Evolutionary conservation across 169 alveolate species (phyloP), one percentile per base, ranked within the genome.

Genomic region (Cyclospora cayetanensis): DNA sequence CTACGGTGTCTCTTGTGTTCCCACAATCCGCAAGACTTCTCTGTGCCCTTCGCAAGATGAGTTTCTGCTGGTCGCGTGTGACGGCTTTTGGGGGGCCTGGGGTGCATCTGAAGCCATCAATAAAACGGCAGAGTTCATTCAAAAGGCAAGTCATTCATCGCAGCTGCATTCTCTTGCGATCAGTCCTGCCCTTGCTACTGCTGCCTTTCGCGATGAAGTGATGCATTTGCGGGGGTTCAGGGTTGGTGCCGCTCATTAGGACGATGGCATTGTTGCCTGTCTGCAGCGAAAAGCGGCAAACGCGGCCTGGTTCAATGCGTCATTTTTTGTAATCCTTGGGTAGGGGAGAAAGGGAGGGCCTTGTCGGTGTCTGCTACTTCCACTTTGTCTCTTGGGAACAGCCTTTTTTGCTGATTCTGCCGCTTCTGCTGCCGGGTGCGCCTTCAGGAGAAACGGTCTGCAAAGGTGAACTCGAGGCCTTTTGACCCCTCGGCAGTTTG

Each of bases 1-100:
- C 12, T 96, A 95, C 79, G 98, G 98, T 18, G 94, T 96, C 55
- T 82, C 94, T 39, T 95, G 97, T 76, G 91, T 93, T 34, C 97
- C 97, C 31, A 85, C 97, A 15, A 93, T 94, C 80, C 88, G 94
- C 50, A 96, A 95, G 65, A 92, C 95, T 35, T 50, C 91, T 22
- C 80, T 96, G 29, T 96, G 89, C 41, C 91, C 95, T 5, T 88
- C 92, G 15, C 95, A 96, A 37, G 98, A 97, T 91, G 98, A 97
- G 88, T 98, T 99, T 93, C 95, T 98, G 42, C 92, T 99, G 79
- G 83, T 99, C 90, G 99, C 99, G 18, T 98, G 99, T 88, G 99
- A 98, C 95, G 99, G 99, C 7, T 98, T 99, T 66, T 99, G 99
- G 98, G 98, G 97, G 92, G 88, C 82, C 42, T 93, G 94, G 82